phyloP scores from a whole-genome alignment of 1,284 basidiomycete genomes.

The Calocybe gambosa region DNA sequence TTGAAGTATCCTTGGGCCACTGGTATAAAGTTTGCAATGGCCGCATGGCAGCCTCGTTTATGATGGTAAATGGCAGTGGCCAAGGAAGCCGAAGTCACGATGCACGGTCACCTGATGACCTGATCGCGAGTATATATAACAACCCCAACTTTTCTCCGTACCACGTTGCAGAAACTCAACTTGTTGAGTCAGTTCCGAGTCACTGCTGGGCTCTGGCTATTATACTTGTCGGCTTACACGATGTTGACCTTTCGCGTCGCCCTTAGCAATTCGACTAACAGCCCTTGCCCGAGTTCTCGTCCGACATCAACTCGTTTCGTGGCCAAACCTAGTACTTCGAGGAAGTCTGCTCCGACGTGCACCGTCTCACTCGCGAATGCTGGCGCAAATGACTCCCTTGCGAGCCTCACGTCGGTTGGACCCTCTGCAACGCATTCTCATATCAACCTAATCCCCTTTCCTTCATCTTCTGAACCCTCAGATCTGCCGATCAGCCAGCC shows the following conservation, averaged over 20 bases:
- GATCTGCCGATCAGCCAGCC: constrained; percentile 16
- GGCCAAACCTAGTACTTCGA: constrained; percentile 15
- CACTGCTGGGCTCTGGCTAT: constrained; percentile 5
- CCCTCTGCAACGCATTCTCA: constrained; percentile 4
- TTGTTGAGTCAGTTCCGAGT: constrained; percentile 15
- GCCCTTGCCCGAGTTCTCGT: constrained; percentile 13
- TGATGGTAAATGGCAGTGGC: no score
- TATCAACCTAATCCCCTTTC: constrained; percentile 17
- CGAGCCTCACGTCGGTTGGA: constrained; percentile 8
- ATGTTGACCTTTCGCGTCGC: constrained; percentile 18
- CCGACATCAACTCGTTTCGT: constrained; percentile 5
- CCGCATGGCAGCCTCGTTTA: no score
- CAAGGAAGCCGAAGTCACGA: no score
- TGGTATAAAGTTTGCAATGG: no score
- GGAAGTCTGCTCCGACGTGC: constrained; percentile 19
- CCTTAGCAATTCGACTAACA: constrained; percentile 19
- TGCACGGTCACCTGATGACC: constrained; percentile 16
- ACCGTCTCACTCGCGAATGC: constrained; percentile 18
- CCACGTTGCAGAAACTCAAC: constrained; percentile 14
- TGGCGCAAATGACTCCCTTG: constrained; percentile 10
- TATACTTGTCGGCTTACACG: constrained; percentile 11
- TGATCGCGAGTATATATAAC: background rate
- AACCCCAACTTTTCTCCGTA: constrained; percentile 10
- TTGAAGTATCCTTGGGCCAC: no score
- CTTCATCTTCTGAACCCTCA: constrained; percentile 11